Base-by-base conservation (phyloP, 2,329 filamentous ascomycete species). In the Hypomyces perniciosus region DNA sequence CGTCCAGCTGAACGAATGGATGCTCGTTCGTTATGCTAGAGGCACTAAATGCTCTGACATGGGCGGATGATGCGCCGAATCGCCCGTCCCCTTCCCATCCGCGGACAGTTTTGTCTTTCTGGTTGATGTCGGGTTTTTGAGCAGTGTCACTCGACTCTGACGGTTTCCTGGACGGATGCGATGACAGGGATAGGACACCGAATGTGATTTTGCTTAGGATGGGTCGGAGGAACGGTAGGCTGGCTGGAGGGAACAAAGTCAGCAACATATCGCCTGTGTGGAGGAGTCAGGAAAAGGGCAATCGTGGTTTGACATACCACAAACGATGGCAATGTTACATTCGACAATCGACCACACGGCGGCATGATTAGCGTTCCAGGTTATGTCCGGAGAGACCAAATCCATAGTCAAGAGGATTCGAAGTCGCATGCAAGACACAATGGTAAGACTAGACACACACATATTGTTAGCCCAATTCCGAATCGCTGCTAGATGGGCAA, bases 301-400 rank as follows among this genome's bases (percentile, higher is more conserved):
- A 44, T 8, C 38, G 49, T 30, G n/a, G 42, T n/a, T 27, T 30
- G 8, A 29, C 40, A 30, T 54, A 60, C 59, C 59, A 35, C 60
- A 63, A 7, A 62, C 46, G 4, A 64, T 59, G 31, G 54, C 59
- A 9, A 56, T 46, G 34, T 62, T 60, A 8, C 42, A 56, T 44
- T 64, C 61, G 12, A 59, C 40, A 1, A 60, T 56, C 7, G 57
- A 58, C 59, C 57, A 61, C 9, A 62, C 46, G n/a, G 54, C 50
- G 5, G 56, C 49, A 9, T 56, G 31, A 20, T 57, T 46, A 42
- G 61, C 59, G 28, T 61, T 60, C 61, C 61, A 63, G 3, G 59
- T 63, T 9, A 63, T 58, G 33, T 64, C 62, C 1, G 53, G 53
- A 20, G 44, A 44, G 7, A 37, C 30, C 13, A 62, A 42, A 26